phyloP scores from a whole-genome alignment of 108 stramenopile genomes.

The Chaetoceros muelleri region DNA sequence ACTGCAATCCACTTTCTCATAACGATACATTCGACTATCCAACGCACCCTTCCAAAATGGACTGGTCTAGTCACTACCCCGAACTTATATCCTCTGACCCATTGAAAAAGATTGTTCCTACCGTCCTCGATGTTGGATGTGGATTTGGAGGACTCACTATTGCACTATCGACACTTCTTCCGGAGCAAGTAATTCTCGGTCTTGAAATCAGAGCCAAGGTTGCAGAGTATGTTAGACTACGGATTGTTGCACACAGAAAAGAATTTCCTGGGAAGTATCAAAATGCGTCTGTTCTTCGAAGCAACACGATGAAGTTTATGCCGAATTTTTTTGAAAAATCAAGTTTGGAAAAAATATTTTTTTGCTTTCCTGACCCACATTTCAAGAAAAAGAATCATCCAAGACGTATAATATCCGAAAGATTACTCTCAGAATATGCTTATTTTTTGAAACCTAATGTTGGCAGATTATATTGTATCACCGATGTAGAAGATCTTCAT shows the following conservation, averaged over 20 bases:
- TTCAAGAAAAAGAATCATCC: constrained; percentile 98
- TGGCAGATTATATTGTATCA: constrained; percentile 86
- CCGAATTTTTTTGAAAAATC: constrained; percentile 46
- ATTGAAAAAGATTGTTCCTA: constrained; percentile 11
- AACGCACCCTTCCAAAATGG: constrained; percentile 57
- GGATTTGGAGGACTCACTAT: constrained; percentile 96
- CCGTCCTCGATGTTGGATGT: constrained; percentile 95
- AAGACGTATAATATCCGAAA: constrained; percentile 74
- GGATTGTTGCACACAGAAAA: constrained; percentile 79
- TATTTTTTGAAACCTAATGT: constrained; percentile 58
- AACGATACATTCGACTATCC: constrained; percentile 91
- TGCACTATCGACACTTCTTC: constrained; percentile 57
- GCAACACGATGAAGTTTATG: constrained; percentile 90
- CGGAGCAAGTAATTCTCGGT: constrained; percentile 77
- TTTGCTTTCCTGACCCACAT: constrained; percentile 97
- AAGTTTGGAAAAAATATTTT: constrained; percentile 81
- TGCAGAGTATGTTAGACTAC: constrained; percentile 88
- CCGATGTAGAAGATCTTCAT: constrained; percentile 93
- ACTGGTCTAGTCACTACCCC: constrained; percentile 83
- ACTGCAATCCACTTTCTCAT: constrained; percentile 94
- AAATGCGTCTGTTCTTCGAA: constrained; percentile 79
- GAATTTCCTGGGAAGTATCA: constrained; percentile 64
- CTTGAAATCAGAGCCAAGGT: constrained; percentile 96
- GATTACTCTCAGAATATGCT: constrained; percentile 89
- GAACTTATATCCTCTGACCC: constrained; percentile 18